These are phyloP conservation scores for Pythium aquatile DNA, from an alignment of 352 stramenopile species.

Conservation along the genomic window DNA sequence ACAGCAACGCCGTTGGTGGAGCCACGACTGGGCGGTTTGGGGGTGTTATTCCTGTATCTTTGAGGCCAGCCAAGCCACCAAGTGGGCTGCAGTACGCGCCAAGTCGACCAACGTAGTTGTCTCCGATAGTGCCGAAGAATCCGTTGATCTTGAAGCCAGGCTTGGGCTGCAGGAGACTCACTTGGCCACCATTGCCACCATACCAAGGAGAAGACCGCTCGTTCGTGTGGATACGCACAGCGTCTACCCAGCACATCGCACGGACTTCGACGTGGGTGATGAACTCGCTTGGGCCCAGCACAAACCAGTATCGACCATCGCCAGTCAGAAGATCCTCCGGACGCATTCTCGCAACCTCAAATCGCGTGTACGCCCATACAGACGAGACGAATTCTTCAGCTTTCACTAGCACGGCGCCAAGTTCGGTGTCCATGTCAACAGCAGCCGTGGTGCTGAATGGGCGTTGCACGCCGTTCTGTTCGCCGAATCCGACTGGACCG, in stretches of 20 bases:
- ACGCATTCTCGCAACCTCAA: conserved; percentile 18
- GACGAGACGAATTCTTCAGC: conserved; percentile 40
- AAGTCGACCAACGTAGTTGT: conserved; percentile 53
- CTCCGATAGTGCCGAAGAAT: conserved; percentile 53
- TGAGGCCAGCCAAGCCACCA: neutral
- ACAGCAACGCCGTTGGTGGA: neutral
- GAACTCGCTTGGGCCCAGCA: conserved; percentile 48
- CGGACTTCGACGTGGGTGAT: conserved; percentile 51
- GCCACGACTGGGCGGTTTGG: neutral
- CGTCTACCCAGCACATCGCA: conserved; percentile 63
- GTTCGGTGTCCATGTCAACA: conserved; percentile 13
- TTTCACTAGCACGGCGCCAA: conserved; percentile 46
- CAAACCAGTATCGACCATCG: conserved; percentile 25
- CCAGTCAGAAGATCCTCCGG: neutral
- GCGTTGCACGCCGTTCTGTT: conserved; percentile 45
- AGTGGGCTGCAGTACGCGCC: conserved; percentile 38
- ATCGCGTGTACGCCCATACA: conserved; percentile 35
- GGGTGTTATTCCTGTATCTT: neutral
- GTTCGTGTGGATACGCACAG: conserved; percentile 65
- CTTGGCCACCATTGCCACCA: conserved; percentile 46
- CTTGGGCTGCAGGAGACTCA: conserved; percentile 39
- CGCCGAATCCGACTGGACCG: too few relatives aligned
- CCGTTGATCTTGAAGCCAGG: conserved; percentile 38
- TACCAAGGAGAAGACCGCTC: conserved; percentile 46
- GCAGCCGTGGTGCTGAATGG: conserved; percentile 21